Evolutionary conservation across 192 early-diverging fungal genomes (phyloP).

Genomic region (Coemansia sp.): DNA sequence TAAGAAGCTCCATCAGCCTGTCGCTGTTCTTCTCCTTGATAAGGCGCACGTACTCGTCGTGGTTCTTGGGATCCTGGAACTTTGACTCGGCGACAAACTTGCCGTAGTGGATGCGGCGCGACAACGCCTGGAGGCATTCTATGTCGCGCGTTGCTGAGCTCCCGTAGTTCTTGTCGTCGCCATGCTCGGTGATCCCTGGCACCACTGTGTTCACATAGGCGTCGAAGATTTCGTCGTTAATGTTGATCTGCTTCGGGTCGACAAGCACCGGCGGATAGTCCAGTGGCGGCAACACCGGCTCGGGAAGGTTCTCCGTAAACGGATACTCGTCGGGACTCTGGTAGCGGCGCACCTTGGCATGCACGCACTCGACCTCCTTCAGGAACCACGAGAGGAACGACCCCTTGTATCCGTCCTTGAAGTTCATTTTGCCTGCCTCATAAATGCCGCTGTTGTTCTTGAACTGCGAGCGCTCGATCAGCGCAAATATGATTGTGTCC

Average conservation of each 20-base stretch:
- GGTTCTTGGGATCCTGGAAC: conserved; percentile 78
- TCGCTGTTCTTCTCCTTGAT: conserved; percentile 73
- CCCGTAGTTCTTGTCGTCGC: conserved; percentile 91
- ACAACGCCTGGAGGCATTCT: conserved; percentile 87
- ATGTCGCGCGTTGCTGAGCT: conserved; percentile 91
- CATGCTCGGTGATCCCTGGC: conserved; percentile 67
- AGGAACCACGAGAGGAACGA: conserved; percentile 91
- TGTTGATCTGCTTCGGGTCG: conserved; percentile 76
- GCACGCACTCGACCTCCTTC: conserved; percentile 87
- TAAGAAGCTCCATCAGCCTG: conserved; percentile 81
- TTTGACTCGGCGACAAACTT: conserved; percentile 98
- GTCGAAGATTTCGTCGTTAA: conserved; percentile 80
- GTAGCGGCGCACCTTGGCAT: conserved; percentile 85
- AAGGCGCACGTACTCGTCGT: conserved; percentile 70
- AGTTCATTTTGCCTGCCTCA: conserved; percentile 61
- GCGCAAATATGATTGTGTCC: conserved; percentile 83
- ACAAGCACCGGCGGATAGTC: conserved; percentile 75
- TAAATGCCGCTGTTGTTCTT: conserved; percentile 82
- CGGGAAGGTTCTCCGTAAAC: conserved; percentile 79
- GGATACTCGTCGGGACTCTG: conserved; percentile 94
- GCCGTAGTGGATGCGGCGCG: conserved; percentile 93
- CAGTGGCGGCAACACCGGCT: conserved; percentile 82
- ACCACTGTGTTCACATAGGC: conserved; percentile 82
- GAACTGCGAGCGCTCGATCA: conserved; percentile 95
- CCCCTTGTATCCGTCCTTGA: conserved; percentile 65